Percentiles rank a stretch among this genome's conserved stretches.
These are phyloP conservation scores for Blastobotrys mokoenaii DNA, from an alignment of 805 yeast species.

Conservation along the genomic window DNA sequence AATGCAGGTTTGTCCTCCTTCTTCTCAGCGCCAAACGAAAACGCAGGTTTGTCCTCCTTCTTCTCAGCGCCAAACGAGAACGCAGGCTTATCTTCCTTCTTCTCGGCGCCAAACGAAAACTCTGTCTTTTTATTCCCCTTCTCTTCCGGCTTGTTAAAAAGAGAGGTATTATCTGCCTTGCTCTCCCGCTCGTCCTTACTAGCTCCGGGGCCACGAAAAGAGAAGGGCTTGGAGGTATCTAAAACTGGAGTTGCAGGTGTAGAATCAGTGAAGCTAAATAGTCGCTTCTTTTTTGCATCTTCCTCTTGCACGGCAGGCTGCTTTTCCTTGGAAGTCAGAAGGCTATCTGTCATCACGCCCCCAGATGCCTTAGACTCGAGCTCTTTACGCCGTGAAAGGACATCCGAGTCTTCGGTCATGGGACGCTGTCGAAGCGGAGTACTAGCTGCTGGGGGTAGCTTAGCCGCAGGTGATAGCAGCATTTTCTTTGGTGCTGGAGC, in stretches of 20 bases:
- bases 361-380: not conserved
- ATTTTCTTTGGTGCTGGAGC: not conserved
- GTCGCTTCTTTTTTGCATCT: not conserved
- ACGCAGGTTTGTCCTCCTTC: not conserved
- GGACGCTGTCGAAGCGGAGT: no score
- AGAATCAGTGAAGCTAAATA: not conserved
- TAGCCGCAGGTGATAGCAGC: no score
- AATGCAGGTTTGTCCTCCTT: slow-evolving; percentile 5
- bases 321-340: not conserved
- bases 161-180: not conserved
- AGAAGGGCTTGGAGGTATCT: not conserved
- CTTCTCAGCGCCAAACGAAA: not conserved
- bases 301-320: not conserved
- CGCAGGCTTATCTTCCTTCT: slow-evolving; percentile 6
- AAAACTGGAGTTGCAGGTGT: not conserved
- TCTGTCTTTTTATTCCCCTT: slow-evolving; percentile 6
- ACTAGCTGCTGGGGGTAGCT: not conserved
- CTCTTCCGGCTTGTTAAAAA: slow-evolving; percentile 11
- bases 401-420: slow-evolving; percentile 11
- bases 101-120: slow-evolving; percentile 3
- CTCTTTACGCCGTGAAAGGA: slow-evolving; percentile 9
- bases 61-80: slow-evolving; percentile 8
- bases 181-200: slow-evolving; percentile 8
- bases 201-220: slow-evolving; percentile 1
- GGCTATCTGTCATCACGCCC: no score